These are phyloP conservation scores for Chalciporus chontae DNA, from an alignment of 768 basidiomycete genomes.

Conservation along the genomic window DNA sequence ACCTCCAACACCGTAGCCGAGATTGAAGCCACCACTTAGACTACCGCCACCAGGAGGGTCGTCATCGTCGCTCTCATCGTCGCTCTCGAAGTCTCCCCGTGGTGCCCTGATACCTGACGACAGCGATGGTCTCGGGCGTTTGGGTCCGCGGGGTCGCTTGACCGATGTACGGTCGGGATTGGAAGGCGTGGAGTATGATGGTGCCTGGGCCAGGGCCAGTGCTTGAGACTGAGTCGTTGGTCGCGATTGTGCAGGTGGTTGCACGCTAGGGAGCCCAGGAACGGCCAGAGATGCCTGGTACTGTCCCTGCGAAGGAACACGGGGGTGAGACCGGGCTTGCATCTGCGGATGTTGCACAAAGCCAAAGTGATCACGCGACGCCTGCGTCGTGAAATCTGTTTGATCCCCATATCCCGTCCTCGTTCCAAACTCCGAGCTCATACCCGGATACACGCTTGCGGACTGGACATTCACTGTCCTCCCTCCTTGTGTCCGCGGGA, in stretches of 20 bases:
- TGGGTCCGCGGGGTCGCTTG: slow-evolving; percentile 21
- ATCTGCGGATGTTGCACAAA: slow-evolving; percentile 12
- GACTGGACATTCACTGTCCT: neutral
- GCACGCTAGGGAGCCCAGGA: neutral
- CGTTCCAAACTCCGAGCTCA: neutral
- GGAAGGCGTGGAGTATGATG: neutral
- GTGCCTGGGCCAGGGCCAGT: neutral
- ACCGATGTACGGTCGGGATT: slow-evolving; percentile 7
- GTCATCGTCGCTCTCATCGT: slow-evolving; percentile 31
- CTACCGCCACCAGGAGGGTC: slow-evolving; percentile 16
- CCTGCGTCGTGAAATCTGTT: slow-evolving; percentile 1
- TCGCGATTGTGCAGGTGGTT: neutral
- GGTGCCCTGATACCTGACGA: neutral
- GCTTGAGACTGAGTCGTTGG: neutral
- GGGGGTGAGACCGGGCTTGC: slow-evolving; percentile 3
- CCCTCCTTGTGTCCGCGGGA: slow-evolving; percentile 8
- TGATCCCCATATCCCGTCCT: neutral
- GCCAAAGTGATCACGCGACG: neutral
- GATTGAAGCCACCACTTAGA: neutral
- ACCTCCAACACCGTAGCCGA: neutral
- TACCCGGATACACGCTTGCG: neutral
- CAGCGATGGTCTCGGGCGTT: slow-evolving; percentile 16
- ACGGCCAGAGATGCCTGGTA: slow-evolving; percentile 1
- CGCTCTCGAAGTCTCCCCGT: slow-evolving; percentile 19
- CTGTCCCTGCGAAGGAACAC: slow-evolving; percentile 7